These are phyloP conservation scores for Teratosphaeria zuluensis DNA, from an alignment of 2,329 filamentous ascomycete species.

Conservation along the genomic window DNA sequence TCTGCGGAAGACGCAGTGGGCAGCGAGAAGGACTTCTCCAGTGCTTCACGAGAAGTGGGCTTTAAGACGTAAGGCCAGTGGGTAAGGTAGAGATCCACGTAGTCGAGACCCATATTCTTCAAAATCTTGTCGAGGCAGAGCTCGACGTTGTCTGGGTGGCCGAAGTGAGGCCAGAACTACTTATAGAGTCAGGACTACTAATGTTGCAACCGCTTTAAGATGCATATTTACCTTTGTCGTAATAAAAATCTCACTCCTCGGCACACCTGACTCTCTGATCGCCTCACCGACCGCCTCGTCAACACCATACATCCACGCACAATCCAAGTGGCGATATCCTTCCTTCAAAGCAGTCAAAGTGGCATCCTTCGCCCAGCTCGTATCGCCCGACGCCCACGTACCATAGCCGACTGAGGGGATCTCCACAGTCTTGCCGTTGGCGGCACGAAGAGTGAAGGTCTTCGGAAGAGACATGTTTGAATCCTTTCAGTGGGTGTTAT, in stretches of 20 bases:
- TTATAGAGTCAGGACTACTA: neutral
- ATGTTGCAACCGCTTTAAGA: neutral
- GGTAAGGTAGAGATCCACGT: conserved; percentile 34
- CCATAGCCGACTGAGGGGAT: conserved; percentile 19
- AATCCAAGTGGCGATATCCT: conserved; percentile 21
- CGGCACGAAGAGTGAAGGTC: conserved; percentile 12
- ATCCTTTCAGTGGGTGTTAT: no score
- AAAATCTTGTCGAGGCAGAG: conserved; percentile 29
- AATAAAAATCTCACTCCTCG: conserved; percentile 17
- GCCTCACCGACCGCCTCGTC: conserved; percentile 14
- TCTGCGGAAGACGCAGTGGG: conserved; percentile 6
- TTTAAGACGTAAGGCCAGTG: conserved; percentile 29
- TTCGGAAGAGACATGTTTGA: conserved; percentile 16
- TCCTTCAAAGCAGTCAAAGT: conserved; percentile 13
- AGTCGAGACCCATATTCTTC: conserved; percentile 30
- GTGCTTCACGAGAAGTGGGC: conserved; percentile 7
- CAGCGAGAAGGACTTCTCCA: conserved; percentile 9
- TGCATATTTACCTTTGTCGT: conserved; percentile 7
- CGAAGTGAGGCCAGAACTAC: conserved; percentile 16
- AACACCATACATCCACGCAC: conserved; percentile 20
- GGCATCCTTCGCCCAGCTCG: conserved; percentile 16
- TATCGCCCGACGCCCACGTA: conserved; percentile 17
- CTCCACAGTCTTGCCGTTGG: conserved; percentile 14
- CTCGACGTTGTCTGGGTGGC: conserved; percentile 15
- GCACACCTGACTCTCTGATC: conserved; percentile 15